Percentiles rank a stretch among this genome's conserved stretches.
Evolutionary conservation across 2,329 filamentous ascomycete genomes (phyloP).

Genomic region (Penicillium oxalicum): DNA sequence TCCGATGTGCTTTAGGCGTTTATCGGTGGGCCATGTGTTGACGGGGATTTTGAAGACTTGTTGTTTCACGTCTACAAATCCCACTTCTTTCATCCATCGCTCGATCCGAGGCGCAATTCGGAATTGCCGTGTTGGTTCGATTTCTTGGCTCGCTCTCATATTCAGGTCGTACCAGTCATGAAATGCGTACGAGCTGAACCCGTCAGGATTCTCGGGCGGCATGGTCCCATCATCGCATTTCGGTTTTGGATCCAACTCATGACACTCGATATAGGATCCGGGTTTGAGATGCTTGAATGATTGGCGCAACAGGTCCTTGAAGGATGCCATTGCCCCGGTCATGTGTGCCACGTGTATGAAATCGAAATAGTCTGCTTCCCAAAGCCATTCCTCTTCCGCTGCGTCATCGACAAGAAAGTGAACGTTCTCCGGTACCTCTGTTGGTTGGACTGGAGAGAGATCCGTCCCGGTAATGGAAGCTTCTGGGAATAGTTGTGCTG

Average conservation of each 20-base stretch:
- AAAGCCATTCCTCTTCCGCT: constrained; percentile 55
- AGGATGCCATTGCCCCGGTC: constrained; percentile 53
- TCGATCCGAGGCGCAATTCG: constrained; percentile 51
- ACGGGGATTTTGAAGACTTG: constrained; percentile 49
- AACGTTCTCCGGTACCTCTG: constrained; percentile 63
- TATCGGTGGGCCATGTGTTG: constrained; percentile 48
- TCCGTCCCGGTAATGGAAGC: constrained; percentile 59
- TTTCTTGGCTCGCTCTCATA: constrained; percentile 40
- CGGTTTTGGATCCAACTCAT: constrained; percentile 42
- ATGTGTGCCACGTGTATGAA: constrained; percentile 56
- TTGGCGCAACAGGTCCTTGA: constrained; percentile 50
- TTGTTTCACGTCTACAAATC: constrained; percentile 53
- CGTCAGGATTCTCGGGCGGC: constrained; percentile 38
- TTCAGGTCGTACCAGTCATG: constrained; percentile 45
- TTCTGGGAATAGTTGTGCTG: constrained; percentile 47
- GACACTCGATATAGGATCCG: constrained; percentile 47
- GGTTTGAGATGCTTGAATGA: constrained; percentile 50
- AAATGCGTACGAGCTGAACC: constrained; percentile 35
- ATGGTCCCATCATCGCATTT: constrained; percentile 53
- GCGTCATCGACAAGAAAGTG: constrained; percentile 68
- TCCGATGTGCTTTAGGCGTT: constrained; percentile 45
- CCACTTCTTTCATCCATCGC: constrained; percentile 50
- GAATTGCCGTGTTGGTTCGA: constrained; percentile 42
- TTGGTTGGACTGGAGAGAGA: constrained; percentile 62
- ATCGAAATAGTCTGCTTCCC: constrained; percentile 49